A percentile compares a stretch with the other conserved stretches of the same genome.
Conservation (phyloP, 768 basidiomycete species). For the Amanita inopinata region DNA sequence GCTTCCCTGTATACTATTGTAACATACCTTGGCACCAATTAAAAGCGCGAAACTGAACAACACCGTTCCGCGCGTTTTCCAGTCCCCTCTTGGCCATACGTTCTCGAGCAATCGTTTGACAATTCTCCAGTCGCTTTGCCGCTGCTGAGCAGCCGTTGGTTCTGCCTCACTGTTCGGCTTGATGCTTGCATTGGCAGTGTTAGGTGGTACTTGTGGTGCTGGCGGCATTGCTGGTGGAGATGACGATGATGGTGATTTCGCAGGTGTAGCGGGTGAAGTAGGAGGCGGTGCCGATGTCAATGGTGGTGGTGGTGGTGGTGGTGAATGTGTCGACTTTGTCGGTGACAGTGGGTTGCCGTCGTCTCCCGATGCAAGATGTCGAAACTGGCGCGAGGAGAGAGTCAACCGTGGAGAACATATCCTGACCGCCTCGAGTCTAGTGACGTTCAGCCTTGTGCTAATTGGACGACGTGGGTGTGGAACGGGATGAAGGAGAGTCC, state of each 20-base stretch:
- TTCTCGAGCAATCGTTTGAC: constrained; percentile 75
- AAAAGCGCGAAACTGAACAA: constrained; percentile 73
- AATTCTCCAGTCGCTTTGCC: constrained; percentile 79
- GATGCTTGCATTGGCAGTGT: too few species aligned
- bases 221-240: too few species aligned
- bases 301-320: neutral
- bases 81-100: constrained; percentile 87
- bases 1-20: constrained; percentile 1
- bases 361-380: neutral
- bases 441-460: neutral
- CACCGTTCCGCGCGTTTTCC: constrained; percentile 75
- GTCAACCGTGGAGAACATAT: neutral
- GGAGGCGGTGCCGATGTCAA: neutral
- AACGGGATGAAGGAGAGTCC: neutral
- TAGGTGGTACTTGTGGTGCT: too few species aligned
- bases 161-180: too few species aligned
- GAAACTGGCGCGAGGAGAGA: constrained; percentile 1
- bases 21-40: constrained; percentile 72
- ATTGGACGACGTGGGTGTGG: neutral
- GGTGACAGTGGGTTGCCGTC: neutral
- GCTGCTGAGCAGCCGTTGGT: constrained; percentile 38
- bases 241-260: too few species aligned
- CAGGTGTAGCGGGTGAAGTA: neutral
- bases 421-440: too few species aligned
- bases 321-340: neutral